These are phyloP conservation scores for Oropetium thomaeum DNA, from an alignment of 176 grass and related monocot genomes.

Conservation along the genomic window DNA sequence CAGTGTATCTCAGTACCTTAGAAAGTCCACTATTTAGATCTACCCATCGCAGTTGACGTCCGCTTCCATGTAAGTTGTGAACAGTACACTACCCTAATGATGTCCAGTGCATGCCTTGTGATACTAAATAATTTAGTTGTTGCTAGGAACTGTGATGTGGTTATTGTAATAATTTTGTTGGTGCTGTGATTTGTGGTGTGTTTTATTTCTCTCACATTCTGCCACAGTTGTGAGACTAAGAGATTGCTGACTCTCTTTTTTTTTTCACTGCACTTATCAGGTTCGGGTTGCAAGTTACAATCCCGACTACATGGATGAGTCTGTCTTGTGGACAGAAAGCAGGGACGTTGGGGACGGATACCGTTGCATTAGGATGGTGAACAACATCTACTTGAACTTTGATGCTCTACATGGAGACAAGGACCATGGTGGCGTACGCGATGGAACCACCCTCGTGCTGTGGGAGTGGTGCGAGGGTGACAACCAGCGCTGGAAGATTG, in stretches of 20 bases:
- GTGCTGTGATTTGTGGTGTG: neutral
- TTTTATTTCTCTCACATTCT: neutral
- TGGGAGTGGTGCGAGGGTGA: conserved; percentile 86
- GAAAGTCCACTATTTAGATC: too few species aligned
- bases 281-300: conserved; percentile 52
- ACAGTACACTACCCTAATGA: too few species aligned
- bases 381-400: conserved; percentile 79
- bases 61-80: too few species aligned
- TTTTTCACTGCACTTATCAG: conserved; percentile 20
- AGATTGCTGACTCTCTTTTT: neutral
- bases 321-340: conserved; percentile 73
- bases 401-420: conserved; percentile 69
- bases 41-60: too few species aligned
- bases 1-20: too few species aligned
- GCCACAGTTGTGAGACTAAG: neutral
- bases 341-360: conserved; percentile 54
- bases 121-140: neutral
- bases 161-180: neutral
- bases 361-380: conserved; percentile 90
- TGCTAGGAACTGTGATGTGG: neutral
- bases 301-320: conserved; percentile 58
- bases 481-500: conserved; percentile 96
- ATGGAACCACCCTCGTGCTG: conserved; percentile 59
- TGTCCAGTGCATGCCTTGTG: neutral
- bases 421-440: conserved; percentile 62